A percentile compares a stretch with the other conserved stretches of the same genome.
Evolutionary conservation across 768 basidiomycete genomes (phyloP).

Genomic region (Boletus pseudo-olivaceus): DNA sequence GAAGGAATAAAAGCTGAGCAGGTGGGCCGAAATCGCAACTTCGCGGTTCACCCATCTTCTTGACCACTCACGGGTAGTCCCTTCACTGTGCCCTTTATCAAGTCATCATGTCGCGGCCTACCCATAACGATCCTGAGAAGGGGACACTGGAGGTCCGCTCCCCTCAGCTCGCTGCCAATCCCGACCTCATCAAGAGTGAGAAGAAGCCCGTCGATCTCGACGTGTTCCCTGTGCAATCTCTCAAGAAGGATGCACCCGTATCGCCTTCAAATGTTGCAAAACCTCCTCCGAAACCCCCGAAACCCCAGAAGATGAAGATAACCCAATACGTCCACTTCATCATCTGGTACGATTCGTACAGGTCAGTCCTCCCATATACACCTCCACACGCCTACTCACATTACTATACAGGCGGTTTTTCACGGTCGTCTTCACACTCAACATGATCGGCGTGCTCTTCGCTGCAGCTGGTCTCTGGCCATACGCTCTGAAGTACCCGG

Average conservation of each 20-base stretch:
- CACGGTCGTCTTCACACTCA: conserved; percentile 55
- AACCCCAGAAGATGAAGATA: conserved; percentile 51
- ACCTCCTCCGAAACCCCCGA: conserved; percentile 32
- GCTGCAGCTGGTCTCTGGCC: conserved; percentile 63
- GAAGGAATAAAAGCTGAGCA: conserved; percentile 23
- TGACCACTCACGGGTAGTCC: conserved; percentile 9
- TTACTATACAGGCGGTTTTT: conserved; percentile 62
- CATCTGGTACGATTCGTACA: conserved; percentile 79
- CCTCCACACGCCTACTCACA: conserved; percentile 1
- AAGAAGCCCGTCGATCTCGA: conserved; percentile 35
- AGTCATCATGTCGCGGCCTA: conserved; percentile 41
- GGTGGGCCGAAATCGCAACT: not conserved
- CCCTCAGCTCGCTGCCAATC: conserved; percentile 27
- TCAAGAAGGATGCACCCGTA: conserved; percentile 42
- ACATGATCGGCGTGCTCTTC: conserved; percentile 55
- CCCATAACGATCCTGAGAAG: conserved; percentile 55
- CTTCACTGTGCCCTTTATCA: conserved; percentile 9
- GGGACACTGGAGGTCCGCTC: conserved; percentile 48
- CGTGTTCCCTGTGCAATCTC: conserved; percentile 32
- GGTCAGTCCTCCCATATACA: conserved; percentile 38
- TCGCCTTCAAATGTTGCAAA: conserved; percentile 34
- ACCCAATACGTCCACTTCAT: conserved; percentile 59
- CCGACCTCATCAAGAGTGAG: conserved; percentile 35
- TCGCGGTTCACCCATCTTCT: conserved; percentile 1
- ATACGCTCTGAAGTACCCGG: conserved; percentile 62